Base-by-base conservation (phyloP, 352 stramenopile species). In the Phytophthora rubi region DNA sequence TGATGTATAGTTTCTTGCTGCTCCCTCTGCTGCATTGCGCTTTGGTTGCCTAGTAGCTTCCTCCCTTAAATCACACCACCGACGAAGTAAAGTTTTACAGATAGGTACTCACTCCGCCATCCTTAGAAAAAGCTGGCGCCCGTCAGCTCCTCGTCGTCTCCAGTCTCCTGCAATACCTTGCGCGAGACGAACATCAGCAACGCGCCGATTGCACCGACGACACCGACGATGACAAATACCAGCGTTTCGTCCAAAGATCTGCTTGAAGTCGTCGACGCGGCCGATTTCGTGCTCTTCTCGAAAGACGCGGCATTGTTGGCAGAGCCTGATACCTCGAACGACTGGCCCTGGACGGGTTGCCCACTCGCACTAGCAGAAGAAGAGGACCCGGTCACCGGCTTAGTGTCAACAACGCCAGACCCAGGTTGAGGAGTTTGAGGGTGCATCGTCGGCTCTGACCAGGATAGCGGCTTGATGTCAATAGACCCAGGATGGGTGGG, bases 141-240 rank as follows among this genome's bases (percentile, higher is more conserved):
- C 45, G 59, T 45, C 16, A 78, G 26, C 39, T 73, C 54, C 26
- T 82, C 60, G 59, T 82, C 68, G 52, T 90, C 81, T 32, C 73
- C 68, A 9, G 65, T 84, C 26, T 85, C 71, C 62, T 91, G 83
- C 28, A 76, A 71, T 45, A 90, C 79, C 33, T 84, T 81, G 35
- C 76, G 82, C 23, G 85, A 91, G 39, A 85, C 77, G 33, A 88
- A 62, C 42, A 86, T 61, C 12, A 90, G 70, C 48, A 91, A 59
- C 0, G 75, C 51, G 13, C 66, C 86, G 49, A 94, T 90, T 13
- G 76, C 33, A 7, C 63, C 82, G n/a, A 92, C 76, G 39, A 79
- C 76, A 53, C 78, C 83, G 28, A 94, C 59, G 48, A 90, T 90
- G 28, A 77, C 65, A 28, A 89, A 60, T n/a, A 92, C 74, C 30